These are phyloP conservation scores for Ogataea paraovalis DNA, from an alignment of 805 yeast species.

Conservation along the genomic window DNA sequence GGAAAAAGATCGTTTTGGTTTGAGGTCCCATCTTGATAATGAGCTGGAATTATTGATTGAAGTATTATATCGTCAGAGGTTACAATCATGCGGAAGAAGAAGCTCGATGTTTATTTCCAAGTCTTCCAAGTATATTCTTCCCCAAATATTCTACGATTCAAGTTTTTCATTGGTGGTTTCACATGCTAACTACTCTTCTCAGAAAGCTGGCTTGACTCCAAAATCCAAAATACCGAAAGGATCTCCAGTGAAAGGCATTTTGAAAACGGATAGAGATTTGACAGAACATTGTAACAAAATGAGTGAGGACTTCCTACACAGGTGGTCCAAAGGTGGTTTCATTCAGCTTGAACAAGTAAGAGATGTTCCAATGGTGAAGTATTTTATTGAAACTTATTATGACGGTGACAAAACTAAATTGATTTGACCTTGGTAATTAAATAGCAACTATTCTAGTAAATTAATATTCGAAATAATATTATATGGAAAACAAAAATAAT, in stretches of 20 bases:
- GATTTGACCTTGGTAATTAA: not conserved
- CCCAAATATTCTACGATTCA: conserved; percentile 13
- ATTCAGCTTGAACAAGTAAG: conserved; percentile 1
- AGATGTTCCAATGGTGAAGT: conserved; percentile 5
- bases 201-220: conserved; percentile 5
- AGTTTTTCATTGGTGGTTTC: conserved; percentile 9
- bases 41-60: conserved; percentile 6
- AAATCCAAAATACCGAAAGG: conserved; percentile 8
- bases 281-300: conserved; percentile 13
- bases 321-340: conserved; percentile 13
- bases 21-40: conserved; percentile 10
- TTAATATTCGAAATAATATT: not conserved
- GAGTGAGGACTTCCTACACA: conserved; percentile 16
- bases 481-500: not conserved
- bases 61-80: conserved; percentile 17
- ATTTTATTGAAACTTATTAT: conserved; percentile 16
- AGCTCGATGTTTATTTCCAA: conserved; percentile 10
- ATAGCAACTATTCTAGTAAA: not conserved
- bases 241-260: conserved; percentile 14
- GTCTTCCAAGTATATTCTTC: conserved; percentile 14
- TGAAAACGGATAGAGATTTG: conserved; percentile 12
- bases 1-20: conserved; percentile 11
- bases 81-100: conserved; percentile 6
- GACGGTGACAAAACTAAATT: conserved; percentile 8
- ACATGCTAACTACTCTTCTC: conserved; percentile 7